Percentiles rank a stretch among this genome's conserved stretches.
These are phyloP conservation scores for Penicillium sp. DNA, from an alignment of 2,329 filamentous ascomycete species.

Conservation along the genomic window DNA sequence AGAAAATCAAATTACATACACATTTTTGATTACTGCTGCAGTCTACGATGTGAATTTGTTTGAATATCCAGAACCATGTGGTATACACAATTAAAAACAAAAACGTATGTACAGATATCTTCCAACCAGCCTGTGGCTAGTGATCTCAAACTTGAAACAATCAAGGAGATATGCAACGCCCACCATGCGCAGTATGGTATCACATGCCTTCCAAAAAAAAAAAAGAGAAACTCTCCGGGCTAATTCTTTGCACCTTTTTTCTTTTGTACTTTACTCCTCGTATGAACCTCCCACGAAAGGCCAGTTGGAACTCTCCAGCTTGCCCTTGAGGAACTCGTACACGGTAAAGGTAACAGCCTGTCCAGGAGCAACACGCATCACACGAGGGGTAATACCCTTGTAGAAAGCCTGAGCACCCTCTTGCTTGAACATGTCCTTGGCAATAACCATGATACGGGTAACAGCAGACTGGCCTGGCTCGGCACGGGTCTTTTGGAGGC, in stretches of 20 bases:
- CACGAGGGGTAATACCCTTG: constrained; percentile 96
- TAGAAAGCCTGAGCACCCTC: constrained; percentile 95
- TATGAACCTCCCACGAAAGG: constrained; percentile 62
- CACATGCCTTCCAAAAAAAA: constrained; percentile 22
- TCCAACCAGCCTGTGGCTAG: constrained; percentile 7
- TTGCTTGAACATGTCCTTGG: constrained; percentile 85
- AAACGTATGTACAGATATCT: constrained; percentile 21
- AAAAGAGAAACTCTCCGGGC: neutral
- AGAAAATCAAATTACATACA: neutral
- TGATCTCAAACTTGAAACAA: constrained; percentile 9
- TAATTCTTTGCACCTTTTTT: neutral
- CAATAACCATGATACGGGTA: constrained; percentile 74
- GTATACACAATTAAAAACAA: constrained; percentile 21
- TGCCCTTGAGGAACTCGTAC: constrained; percentile 74
- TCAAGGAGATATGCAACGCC: constrained; percentile 21
- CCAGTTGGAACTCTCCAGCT: constrained; percentile 66
- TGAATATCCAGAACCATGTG: constrained; percentile 2
- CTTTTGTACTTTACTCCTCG: constrained; percentile 55
- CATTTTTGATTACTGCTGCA: neutral
- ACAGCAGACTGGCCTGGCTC: constrained; percentile 78
- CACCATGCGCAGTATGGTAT: constrained; percentile 27
- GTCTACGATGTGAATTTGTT: neutral
- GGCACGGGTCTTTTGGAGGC: constrained; percentile 86
- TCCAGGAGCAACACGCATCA: constrained; percentile 96
- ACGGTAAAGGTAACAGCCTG: constrained; percentile 79